Evolutionary conservation across 2,329 filamentous ascomycete genomes (phyloP).

Genomic region (Zalaria obscura): DNA sequence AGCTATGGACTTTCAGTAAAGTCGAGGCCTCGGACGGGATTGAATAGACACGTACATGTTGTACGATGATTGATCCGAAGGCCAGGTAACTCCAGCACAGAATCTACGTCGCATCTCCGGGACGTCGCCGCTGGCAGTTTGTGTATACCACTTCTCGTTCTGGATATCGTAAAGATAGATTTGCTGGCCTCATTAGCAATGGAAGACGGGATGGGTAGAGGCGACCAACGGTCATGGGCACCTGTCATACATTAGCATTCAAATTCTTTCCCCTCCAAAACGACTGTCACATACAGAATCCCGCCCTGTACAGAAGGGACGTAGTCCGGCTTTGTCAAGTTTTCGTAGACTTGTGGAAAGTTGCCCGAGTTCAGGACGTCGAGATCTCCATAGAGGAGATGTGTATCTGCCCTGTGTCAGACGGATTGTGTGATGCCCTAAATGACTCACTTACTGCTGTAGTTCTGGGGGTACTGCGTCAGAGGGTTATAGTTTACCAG

Average conservation of each 20-base stretch:
- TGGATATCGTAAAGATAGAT: slow-evolving; percentile 48
- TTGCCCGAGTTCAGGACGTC: slow-evolving; percentile 16
- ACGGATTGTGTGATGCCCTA: background rate
- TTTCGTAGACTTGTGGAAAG: slow-evolving; percentile 40
- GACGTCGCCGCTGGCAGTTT: slow-evolving; percentile 39
- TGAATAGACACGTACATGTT: slow-evolving; percentile 39
- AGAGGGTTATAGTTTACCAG: slow-evolving; percentile 32
- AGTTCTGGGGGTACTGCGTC: slow-evolving; percentile 34
- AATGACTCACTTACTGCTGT: slow-evolving; percentile 29
- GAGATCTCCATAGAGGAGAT: slow-evolving; percentile 45
- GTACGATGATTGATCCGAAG: slow-evolving; percentile 45
- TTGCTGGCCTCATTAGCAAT: slow-evolving; percentile 23
- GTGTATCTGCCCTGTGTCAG: slow-evolving; percentile 22
- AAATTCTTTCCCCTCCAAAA: slow-evolving; percentile 16
- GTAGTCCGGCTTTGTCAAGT: slow-evolving; percentile 43
- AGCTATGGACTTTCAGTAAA: slow-evolving; percentile 25
- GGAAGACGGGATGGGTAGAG: background rate
- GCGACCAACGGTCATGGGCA: slow-evolving; percentile 19
- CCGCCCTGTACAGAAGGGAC: slow-evolving; percentile 38
- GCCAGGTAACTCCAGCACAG: slow-evolving; percentile 47
- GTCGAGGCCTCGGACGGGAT: background rate
- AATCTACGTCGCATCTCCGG: slow-evolving; percentile 42
- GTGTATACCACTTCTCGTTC: slow-evolving; percentile 45
- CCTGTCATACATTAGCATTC: slow-evolving; percentile 1
- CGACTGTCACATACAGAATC: slow-evolving; percentile 43